Percentiles rank a stretch among this genome's conserved stretches.
Evolutionary conservation across 352 stramenopile genomes (phyloP).

Genomic region (Pythium monospermum): DNA sequence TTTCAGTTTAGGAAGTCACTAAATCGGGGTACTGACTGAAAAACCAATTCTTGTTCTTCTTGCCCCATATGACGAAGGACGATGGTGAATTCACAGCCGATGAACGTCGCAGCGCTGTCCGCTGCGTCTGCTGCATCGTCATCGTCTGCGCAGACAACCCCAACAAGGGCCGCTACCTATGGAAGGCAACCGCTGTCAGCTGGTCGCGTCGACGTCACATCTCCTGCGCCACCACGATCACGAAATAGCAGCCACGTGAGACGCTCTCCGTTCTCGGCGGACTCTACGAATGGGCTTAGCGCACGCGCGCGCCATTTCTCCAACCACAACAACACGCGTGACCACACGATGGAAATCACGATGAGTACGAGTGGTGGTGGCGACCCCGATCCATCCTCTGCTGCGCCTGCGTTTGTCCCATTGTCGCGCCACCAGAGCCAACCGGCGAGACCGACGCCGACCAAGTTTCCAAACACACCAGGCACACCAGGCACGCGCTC

Average conservation of each 20-base stretch:
- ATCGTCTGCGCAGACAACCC: background rate
- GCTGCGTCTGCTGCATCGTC: slow-evolving; percentile 6
- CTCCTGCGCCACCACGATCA: background rate
- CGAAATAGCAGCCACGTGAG: slow-evolving; percentile 1
- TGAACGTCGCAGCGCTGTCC: background rate
- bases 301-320: background rate
- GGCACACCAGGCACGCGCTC: slow-evolving; percentile 12
- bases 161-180: background rate
- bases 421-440: slow-evolving; percentile 11
- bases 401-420: background rate
- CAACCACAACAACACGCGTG: slow-evolving; percentile 12
- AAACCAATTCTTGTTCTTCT: too few relatives aligned
- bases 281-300: too few relatives aligned
- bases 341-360: slow-evolving; percentile 8
- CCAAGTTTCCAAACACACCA: too few relatives aligned
- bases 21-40: too few relatives aligned
- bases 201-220: slow-evolving; percentile 2
- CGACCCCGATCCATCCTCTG: too few relatives aligned
- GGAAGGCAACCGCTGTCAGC: background rate
- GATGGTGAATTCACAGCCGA: slow-evolving; percentile 4
- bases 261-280: slow-evolving; percentile 2
- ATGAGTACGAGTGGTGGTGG: background rate
- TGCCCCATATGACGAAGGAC: background rate
- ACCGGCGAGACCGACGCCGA: background rate
- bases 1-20: background rate